Evolutionary conservation across 306 rosid genomes (phyloP), one percentile per base, ranked within the genome.

Genomic region (Castanea sativa): DNA sequence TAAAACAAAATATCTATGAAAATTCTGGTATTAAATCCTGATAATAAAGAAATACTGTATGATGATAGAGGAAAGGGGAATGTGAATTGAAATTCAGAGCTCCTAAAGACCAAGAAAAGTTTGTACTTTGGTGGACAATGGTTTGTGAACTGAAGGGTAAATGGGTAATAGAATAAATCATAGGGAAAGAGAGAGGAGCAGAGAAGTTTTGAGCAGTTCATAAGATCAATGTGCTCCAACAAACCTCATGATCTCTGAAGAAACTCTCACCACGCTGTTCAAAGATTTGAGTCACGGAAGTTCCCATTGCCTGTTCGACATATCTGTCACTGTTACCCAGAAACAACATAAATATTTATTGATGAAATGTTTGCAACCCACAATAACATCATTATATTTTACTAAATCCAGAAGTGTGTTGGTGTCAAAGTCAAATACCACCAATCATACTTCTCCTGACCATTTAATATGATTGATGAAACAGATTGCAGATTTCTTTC

Each of bases 171-270:
- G 15, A 10, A 59, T 21, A 35, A 29, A 18, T 45, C 9, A 12
- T 6, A 20, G 41, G 35, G 8, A 5, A 29, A 63, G 11, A 63
- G 70, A 64, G 43, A 30, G 5, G 18, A 32, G 6, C 11, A 9
- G 43, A 64, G 25, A 30, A 65, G 14, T 30, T 67, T 29, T 16
- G 6, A 41, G 71, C 21, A 67, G 71, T 67, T 67, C 69, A 29
- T 15, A 67, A 65, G 14, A 67, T 32, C 33, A 8, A 13, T 15
- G 7, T 53, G 38, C 19, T 73, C 65, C 16, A 23, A 79, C 78
- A 10, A 13, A 79, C 83, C 83, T 79, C 83, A 6, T 63, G 18
- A 30, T 79, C 73, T 61, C 83, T 73, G 74, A 79, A 79, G 73
- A 72, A 72, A 73, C 41, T 49, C 53, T 79, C 83, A 29, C 83